phyloP scores from a whole-genome alignment of 441 rosid genomes.

The Erodium moschatum region DNA sequence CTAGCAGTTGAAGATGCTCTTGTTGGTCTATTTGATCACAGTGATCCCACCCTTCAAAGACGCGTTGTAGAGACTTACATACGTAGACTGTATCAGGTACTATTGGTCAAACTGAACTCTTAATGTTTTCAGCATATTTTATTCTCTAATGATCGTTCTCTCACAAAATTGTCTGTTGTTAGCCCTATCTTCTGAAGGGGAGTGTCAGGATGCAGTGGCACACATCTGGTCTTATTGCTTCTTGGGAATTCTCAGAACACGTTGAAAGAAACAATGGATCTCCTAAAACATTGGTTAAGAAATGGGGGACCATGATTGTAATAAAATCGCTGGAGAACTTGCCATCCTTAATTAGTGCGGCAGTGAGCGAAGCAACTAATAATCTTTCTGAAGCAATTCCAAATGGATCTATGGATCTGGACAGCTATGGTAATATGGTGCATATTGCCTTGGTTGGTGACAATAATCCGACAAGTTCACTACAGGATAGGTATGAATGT shows the following conservation, averaged over 20 bases:
- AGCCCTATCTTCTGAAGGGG: slow-evolving; percentile 92
- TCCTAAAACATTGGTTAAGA: slow-evolving; percentile 61
- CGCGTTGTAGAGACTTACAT: slow-evolving; percentile 96
- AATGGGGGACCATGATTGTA: slow-evolving; percentile 98
- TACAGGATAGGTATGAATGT: slow-evolving; percentile 79
- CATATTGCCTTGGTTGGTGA: slow-evolving; percentile 91
- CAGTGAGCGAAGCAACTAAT: slow-evolving; percentile 69
- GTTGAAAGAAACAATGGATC: slow-evolving; percentile 51
- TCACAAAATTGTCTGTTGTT: slow-evolving; percentile 25
- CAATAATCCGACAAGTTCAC: slow-evolving; percentile 94
- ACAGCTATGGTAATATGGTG: slow-evolving; percentile 80
- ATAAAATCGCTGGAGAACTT: slow-evolving; percentile 84
- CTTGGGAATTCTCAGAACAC: slow-evolving; percentile 96
- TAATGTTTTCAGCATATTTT: slow-evolving; percentile 17
- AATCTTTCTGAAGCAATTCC: slow-evolving; percentile 38
- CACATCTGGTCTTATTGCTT: slow-evolving; percentile 88
- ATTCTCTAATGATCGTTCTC: slow-evolving; percentile 13
- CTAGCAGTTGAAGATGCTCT: slow-evolving; percentile 99
- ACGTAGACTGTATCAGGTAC: slow-evolving; percentile 93
- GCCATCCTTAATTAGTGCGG: slow-evolving; percentile 61
- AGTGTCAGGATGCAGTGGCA: slow-evolving; percentile 99
- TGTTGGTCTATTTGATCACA: slow-evolving; percentile 94
- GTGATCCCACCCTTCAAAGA: slow-evolving; percentile 98
- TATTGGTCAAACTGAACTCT: slow-evolving; percentile 10
- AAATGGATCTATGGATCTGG: slow-evolving; percentile 33